Base-by-base conservation (phyloP, 2,329 filamentous ascomycete species). In the Botrytis byssoidea region DNA sequence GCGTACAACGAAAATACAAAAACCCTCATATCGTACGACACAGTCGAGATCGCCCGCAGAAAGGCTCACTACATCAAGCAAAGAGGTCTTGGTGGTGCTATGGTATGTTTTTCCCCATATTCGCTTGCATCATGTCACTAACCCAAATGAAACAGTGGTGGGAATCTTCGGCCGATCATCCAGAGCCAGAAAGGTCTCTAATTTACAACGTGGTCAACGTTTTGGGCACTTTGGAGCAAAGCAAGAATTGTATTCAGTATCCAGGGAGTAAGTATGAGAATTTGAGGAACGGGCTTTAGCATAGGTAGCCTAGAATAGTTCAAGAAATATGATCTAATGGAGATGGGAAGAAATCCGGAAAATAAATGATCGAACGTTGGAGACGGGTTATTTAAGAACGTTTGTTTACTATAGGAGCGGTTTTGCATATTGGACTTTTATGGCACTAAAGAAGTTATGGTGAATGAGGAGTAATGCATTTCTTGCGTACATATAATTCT, bases 1-100 rank as follows among this genome's bases (percentile, higher is more conserved):
- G 70, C 70, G 29, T 97, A 94, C 82, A 88, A 94, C 80, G 82
- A 86, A 0, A 82, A 79, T 1, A 86, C 85, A 44, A 86, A 87
- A 74, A 90, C 88, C 73, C 88, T 98, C 85, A 88, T 98, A 70
- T 92, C 88, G 61, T 98, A 97, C 81, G 92, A 94, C 80, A 95
- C 89, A 1, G 87, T 90, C 0, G 83, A 85, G 4, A 89, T 94
- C 81, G 91, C 90, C 5, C 85, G 85, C 77, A 81, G 83, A 77
- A 98, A 98, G 85, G 90, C 90, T 1, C 84, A 88, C 18, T 97
- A 90, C 81, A 88, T 98, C 80, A 88, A 86, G 79, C 81, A 88
- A 32, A 84, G 87, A 63, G 85, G 88, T 0, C 86, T 98, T 0
- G 95, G 94, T 2, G 95, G 95, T 29, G 93, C 88, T n/a, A 98